These are phyloP conservation scores for Tetragonia tetragonoides DNA, from an alignment of 148 eudicot species.

Conservation along the genomic window DNA sequence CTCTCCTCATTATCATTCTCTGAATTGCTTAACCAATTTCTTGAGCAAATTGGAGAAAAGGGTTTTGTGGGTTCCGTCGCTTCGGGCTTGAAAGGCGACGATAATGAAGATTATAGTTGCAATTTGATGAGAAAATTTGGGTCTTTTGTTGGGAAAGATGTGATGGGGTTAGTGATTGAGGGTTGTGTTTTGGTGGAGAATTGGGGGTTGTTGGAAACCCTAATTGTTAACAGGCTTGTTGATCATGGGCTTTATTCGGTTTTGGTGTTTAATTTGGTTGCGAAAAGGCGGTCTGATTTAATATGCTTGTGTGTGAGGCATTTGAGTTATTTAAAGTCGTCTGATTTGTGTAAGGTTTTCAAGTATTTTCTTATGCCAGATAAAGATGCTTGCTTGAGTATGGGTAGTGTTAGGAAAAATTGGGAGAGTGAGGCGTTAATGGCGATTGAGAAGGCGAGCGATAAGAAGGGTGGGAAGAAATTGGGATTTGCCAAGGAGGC, in stretches of 20 bases:
- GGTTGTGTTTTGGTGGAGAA: constrained; percentile 45
- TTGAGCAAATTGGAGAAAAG: constrained; percentile 28
- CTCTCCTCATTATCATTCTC: constrained; percentile 31
- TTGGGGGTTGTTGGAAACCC: constrained; percentile 54
- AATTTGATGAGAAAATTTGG: constrained; percentile 51
- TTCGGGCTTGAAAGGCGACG: constrained; percentile 19
- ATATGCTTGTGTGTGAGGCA: constrained; percentile 60
- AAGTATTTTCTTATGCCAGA: constrained; percentile 57
- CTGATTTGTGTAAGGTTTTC: constrained; percentile 50
- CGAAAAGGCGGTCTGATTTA: constrained; percentile 51
- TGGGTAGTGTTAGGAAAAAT: constrained; percentile 55
- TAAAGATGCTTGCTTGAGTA: constrained; percentile 36
- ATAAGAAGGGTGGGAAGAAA: constrained; percentile 32
- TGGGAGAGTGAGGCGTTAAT: constrained; percentile 68
- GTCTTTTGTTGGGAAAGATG: constrained; percentile 54
- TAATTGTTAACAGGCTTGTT: constrained; percentile 50
- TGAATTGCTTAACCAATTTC: constrained; percentile 28
- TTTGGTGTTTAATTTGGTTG: constrained; percentile 46
- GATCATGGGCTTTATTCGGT: constrained; percentile 37
- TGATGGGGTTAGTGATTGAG: constrained; percentile 61
- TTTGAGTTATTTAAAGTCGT: constrained; percentile 42
- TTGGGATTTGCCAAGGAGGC: constrained; percentile 58
- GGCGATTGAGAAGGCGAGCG: constrained; percentile 45
- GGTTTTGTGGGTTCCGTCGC: constrained; percentile 30
- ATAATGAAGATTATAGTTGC: constrained; percentile 16